Conservation (phyloP, 2,329 filamentous ascomycete genomes). For the Penicillium sp. region DNA sequence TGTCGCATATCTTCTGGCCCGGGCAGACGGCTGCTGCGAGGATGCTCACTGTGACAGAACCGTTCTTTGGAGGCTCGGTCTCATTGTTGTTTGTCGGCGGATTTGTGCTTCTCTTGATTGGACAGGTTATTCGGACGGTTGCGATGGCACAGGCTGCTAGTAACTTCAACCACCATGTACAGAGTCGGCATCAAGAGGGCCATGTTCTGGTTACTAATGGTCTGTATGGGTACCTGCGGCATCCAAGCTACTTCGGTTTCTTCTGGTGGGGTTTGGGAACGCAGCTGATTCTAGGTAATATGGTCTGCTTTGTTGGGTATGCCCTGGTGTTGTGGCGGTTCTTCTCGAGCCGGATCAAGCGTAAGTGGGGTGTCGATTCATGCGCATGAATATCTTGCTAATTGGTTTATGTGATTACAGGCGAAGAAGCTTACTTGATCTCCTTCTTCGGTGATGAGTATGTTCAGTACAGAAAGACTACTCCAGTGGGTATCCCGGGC, state of each 20-base stretch:
- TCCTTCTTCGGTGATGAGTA: slow-evolving; percentile 86
- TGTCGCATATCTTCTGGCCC: slow-evolving; percentile 31
- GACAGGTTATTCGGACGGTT: slow-evolving; percentile 72
- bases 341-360: slow-evolving; percentile 69
- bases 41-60: slow-evolving; percentile 49
- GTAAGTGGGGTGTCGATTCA: slow-evolving; percentile 45
- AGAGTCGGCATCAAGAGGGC: slow-evolving; percentile 63
- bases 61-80: slow-evolving; percentile 25
- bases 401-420: slow-evolving; percentile 37
- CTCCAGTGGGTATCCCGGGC: slow-evolving; percentile 78
- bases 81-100: slow-evolving; percentile 53
- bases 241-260: slow-evolving; percentile 96
- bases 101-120: slow-evolving; percentile 61
- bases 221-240: slow-evolving; percentile 72
- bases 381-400: neutral
- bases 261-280: slow-evolving; percentile 98
- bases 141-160: slow-evolving; percentile 88
- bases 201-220: slow-evolving; percentile 83
- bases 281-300: slow-evolving; percentile 84
- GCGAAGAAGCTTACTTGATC: slow-evolving; percentile 75
- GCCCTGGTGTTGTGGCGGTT: slow-evolving; percentile 77
- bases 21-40: slow-evolving; percentile 19
- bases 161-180: slow-evolving; percentile 89
- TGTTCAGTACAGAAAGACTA: slow-evolving; percentile 66
- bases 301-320: slow-evolving; percentile 73